These are phyloP conservation scores for Exophiala xenobiotica DNA, from an alignment of 2,329 filamentous ascomycete species.

Conservation along the genomic window DNA sequence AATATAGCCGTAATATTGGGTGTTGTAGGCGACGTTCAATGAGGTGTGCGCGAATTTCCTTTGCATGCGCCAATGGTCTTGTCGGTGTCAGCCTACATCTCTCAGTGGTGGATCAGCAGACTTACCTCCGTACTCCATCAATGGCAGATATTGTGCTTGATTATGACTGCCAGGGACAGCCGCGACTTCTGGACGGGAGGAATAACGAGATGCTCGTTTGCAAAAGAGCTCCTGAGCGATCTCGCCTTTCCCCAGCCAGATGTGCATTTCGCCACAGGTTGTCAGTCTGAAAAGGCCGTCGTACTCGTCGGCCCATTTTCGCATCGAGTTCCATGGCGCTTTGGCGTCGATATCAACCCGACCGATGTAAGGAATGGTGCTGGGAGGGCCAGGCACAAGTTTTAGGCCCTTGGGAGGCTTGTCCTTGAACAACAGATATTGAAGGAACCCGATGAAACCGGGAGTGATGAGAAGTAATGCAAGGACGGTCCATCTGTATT, in stretches of 20 bases:
- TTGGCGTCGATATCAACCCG: conserved; percentile 20
- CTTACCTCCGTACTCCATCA: conserved; percentile 20
- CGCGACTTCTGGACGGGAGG: conserved; percentile 18
- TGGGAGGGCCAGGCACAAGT: conserved; percentile 13
- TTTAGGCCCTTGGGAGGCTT: conserved; percentile 17
- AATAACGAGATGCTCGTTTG: conserved; percentile 23
- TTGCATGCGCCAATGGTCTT: conserved; percentile 22
- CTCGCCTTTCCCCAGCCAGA: conserved; percentile 20
- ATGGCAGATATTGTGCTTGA: conserved; percentile 18
- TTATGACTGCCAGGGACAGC: conserved; percentile 18
- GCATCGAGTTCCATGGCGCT: conserved; percentile 22
- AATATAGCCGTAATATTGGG: conserved; percentile 17
- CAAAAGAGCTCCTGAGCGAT: conserved; percentile 23
- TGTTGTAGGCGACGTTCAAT: conserved; percentile 13
- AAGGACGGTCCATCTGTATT: conserved; percentile 3
- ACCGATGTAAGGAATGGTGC: conserved; percentile 21
- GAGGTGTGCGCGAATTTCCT: conserved; percentile 21
- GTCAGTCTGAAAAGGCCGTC: conserved; percentile 20
- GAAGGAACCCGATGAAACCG: conserved; percentile 39
- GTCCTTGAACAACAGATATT: conserved; percentile 18
- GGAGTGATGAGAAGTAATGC: not conserved
- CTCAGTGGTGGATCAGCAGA: not conserved
- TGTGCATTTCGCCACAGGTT: conserved; percentile 21
- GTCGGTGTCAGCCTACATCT: not conserved
- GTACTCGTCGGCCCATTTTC: conserved; percentile 21